Evolutionary conservation across 148 eudicot genomes (phyloP).

Genomic region (Chenopodium berlandieri): DNA sequence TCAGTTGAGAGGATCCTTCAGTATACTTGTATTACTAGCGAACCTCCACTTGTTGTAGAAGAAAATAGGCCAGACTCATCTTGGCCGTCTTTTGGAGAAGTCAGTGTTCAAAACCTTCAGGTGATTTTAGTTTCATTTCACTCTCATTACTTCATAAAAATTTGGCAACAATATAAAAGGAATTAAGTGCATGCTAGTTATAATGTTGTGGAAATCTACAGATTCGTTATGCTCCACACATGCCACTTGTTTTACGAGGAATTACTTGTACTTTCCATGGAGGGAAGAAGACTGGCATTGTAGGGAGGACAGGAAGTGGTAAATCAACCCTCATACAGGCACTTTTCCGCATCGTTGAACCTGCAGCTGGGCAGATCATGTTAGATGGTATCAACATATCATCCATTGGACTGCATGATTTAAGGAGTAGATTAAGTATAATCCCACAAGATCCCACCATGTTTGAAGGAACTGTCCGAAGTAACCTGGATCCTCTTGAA

Average conservation of each 20-base stretch:
- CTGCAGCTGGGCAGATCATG: constrained; percentile 44
- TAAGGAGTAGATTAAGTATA: constrained; percentile 62
- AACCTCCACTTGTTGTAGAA: constrained; percentile 54
- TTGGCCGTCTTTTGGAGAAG: constrained; percentile 58
- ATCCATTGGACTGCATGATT: constrained; percentile 61
- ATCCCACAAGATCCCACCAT: constrained; percentile 79
- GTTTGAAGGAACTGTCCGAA: constrained; percentile 67
- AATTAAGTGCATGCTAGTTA: no score
- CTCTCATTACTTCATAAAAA: no score
- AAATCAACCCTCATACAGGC: constrained; percentile 76
- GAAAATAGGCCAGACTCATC: constrained; percentile 38
- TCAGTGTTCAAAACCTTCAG: constrained; percentile 43
- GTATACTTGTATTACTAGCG: constrained; percentile 45
- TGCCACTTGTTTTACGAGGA: constrained; percentile 72
- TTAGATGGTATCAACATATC: constrained; percentile 56
- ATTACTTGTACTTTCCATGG: constrained; percentile 65
- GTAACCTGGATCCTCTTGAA: constrained; percentile 70
- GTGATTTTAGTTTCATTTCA: constrained; percentile 19
- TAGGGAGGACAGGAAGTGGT: constrained; percentile 80
- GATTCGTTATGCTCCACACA: constrained; percentile 72
- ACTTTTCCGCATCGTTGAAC: constrained; percentile 64
- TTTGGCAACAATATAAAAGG: no score
- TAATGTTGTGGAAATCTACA: constrained; percentile 3
- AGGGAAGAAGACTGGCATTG: constrained; percentile 64
- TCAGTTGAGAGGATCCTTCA: constrained; percentile 69